Conservation (phyloP, 805 yeast genomes). For the Yamadazyma ubonensis region DNA sequence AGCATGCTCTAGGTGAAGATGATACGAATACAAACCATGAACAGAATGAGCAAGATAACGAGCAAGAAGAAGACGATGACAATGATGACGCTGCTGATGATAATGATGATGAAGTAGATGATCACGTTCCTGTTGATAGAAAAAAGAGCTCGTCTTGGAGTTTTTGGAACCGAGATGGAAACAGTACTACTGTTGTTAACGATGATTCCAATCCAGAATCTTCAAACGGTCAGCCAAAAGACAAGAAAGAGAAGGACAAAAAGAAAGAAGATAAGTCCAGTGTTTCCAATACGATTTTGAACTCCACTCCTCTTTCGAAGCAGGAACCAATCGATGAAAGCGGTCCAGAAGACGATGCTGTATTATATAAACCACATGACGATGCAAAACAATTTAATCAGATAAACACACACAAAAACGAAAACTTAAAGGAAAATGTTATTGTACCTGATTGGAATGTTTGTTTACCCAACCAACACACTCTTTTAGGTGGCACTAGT, state of each 20-base stretch:
- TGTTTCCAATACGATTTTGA: conserved; percentile 28
- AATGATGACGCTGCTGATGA: conserved; percentile 24
- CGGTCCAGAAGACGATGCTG: conserved; percentile 36
- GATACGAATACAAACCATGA: conserved; percentile 21
- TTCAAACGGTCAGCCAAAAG: neutral
- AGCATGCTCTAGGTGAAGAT: conserved; percentile 14
- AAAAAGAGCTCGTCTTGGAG: conserved; percentile 30
- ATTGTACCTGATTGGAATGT: conserved; percentile 44
- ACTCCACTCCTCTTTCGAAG: conserved; percentile 26
- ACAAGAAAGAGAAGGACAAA: conserved; percentile 11
- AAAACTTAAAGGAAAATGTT: conserved; percentile 37
- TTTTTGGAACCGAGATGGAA: conserved; percentile 31
- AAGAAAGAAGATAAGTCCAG: conserved; percentile 10
- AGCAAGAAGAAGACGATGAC: conserved; percentile 20
- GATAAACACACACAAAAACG: conserved; percentile 46
- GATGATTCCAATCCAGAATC: conserved; percentile 3
- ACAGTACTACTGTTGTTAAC: too few relatives aligned
- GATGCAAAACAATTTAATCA: conserved; percentile 39
- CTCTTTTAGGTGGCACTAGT: conserved; percentile 15
- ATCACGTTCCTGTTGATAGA: conserved; percentile 25
- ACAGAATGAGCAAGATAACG: conserved; percentile 17
- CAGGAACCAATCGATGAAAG: neutral
- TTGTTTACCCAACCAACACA: conserved; percentile 33
- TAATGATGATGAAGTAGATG: conserved; percentile 34
- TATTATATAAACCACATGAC: conserved; percentile 43